Base-by-base conservation (phyloP, 106 monocot genomes). In the Dendrobium catenatum region DNA sequence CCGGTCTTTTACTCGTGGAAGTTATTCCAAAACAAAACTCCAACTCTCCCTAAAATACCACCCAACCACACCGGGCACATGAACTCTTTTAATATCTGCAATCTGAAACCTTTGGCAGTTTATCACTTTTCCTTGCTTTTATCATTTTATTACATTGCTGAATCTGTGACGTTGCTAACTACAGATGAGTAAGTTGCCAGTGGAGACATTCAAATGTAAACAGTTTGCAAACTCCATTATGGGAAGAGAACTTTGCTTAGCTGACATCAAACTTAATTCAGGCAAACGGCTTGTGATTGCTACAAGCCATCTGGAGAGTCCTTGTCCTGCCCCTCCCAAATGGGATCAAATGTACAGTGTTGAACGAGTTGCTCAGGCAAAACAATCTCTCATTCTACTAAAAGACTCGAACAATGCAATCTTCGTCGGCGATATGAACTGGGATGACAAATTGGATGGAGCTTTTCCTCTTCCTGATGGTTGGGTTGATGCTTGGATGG, bases 401-500 rank as follows among this genome's bases (percentile, higher is more conserved):
- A 82, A 80, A 43, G 42, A 68, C 73, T 83, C 73, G 0, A 87
- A 84, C 31, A 89, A 93, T 77, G 89, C 56, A 3, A 83, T 94
- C 20, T 91, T 94, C 44, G 82, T 81, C 6, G 93, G 93, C 13
- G 93, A 94, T 68, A 91, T 91, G 91, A 93, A 93, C 61, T 93
- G 93, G 93, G 91, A 93, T 46, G 93, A 93, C 58, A 91, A 88
- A 77, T 20, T 76, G 26, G 93, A 93, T 46, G 93, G 93, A 27
- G 79, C 76, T 18, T 89, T 89, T 47, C 91, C 93, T 27, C 79
- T 91, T 24, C 79, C 56, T 13, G 82, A 81, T 18, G 31, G 89
- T 40, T 93, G 93, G 93, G 31, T 84, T 9, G 93, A 93, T 76
- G 88, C 86, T 42, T 93, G 93, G 93, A 43, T 27, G 4, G 73